Evolutionary conservation across 2,329 filamentous ascomycete genomes (phyloP), one percentile per base, ranked within the genome.

Genomic region (Cadophora sp.): DNA sequence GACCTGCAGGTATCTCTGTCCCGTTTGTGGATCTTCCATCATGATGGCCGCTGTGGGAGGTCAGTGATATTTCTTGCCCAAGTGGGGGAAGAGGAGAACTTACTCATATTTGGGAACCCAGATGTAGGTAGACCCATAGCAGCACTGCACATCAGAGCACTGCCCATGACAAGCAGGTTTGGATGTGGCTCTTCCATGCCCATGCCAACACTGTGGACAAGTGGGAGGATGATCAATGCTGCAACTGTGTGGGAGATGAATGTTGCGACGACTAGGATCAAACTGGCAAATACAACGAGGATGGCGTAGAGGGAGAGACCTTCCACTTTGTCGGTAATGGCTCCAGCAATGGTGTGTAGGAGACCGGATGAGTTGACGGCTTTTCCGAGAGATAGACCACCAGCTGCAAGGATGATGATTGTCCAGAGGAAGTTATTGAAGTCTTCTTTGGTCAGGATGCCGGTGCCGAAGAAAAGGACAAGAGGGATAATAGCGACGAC

Each of bases 361-460:
- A 99, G 84, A 1, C 96, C 96, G 0, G 95, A 98, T 0, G 93
- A 96, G 70, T 94, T 95, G 66, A 99, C 96, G 0, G 95, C 92
- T 79, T 97, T 97, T 65, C 96, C 96, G 0, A 99, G 88, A 1
- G 94, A 94, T 41, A 99, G 82, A 8, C 96, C 96, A 56, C 96
- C 96, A 0, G 96, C 95, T 0, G 96, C 96, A 22, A 99, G 89
- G 75, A 99, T 98, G 80, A 99, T 97, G 80, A 99, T 99, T 22
- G 96, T 99, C 96, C 96, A 99, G 47, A 97, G 91, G 80, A 99
- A 99, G 80, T 99, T 99, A 83, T 99, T 99, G 78, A 99, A 99
- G 81, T 99, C 96, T 80, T 98, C 96, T 81, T 98, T 99, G 59
- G 94, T 98, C 39, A 99, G 84, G 72, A 98, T 95, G 13, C 96